Conservation (phyloP, 2,329 filamentous ascomycete species). For the Cytospora mali region DNA sequence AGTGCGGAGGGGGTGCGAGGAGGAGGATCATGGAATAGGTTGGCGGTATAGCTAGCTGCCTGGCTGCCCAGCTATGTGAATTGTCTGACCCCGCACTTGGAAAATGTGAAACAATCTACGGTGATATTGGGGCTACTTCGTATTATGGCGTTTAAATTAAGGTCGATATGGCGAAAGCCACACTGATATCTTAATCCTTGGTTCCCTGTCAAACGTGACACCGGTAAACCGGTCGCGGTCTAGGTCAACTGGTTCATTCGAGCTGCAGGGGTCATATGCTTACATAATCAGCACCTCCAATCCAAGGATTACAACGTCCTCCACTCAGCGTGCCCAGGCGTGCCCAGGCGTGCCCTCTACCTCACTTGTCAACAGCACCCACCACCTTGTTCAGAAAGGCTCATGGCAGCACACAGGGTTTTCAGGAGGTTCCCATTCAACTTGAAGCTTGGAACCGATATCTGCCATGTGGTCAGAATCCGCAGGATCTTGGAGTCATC, state of each 20-base stretch:
- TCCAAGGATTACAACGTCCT: neutral
- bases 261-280: neutral
- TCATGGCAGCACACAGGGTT: constrained; percentile 18
- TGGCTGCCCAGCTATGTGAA: neutral
- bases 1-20: neutral
- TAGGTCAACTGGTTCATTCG: neutral
- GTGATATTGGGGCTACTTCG: neutral
- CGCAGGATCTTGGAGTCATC: constrained; percentile 54
- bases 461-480: constrained; percentile 72
- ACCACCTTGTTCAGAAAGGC: neutral
- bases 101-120: neutral
- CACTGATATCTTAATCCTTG: neutral
- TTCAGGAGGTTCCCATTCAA: constrained; percentile 60
- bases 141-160: neutral
- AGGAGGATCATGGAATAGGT: neutral
- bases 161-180: neutral
- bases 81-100: neutral
- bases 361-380: neutral
- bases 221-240: neutral
- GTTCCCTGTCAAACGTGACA: neutral
- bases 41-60: neutral
- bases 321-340: neutral
- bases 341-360: neutral
- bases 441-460: constrained; percentile 75
- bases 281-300: constrained; percentile 1